These are phyloP conservation scores for Babesia ovis DNA, from an alignment of 169 alveolate genomes.

Conservation along the genomic window DNA sequence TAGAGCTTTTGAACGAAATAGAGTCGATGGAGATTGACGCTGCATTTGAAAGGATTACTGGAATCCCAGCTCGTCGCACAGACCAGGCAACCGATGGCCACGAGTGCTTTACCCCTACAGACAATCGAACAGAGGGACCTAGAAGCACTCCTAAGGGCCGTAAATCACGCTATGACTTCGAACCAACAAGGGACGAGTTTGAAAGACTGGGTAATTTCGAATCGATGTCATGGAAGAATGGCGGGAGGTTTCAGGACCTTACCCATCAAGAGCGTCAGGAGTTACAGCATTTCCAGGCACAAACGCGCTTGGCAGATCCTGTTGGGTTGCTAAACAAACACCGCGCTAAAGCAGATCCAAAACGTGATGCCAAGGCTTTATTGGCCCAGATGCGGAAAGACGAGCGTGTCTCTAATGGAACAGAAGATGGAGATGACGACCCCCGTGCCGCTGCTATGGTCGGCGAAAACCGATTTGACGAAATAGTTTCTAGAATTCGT, in stretches of 20 bases:
- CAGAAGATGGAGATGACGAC: slow-evolving; percentile 7
- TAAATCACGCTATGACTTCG: slow-evolving; percentile 41
- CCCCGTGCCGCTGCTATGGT: slow-evolving; percentile 24
- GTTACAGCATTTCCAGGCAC: slow-evolving; percentile 68
- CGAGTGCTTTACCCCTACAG: background rate
- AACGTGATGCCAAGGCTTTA: slow-evolving; percentile 70
- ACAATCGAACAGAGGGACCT: background rate
- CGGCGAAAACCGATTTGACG: slow-evolving; percentile 73
- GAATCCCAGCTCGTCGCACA: background rate
- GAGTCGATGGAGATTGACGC: slow-evolving; percentile 27
- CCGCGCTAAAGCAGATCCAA: slow-evolving; percentile 70
- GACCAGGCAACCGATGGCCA: background rate
- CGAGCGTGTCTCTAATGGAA: slow-evolving; percentile 19
- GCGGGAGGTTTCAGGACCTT: slow-evolving; percentile 63
- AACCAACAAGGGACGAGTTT: background rate
- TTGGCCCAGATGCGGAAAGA: slow-evolving; percentile 33
- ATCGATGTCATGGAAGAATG: slow-evolving; percentile 29
- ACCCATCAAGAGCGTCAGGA: slow-evolving; percentile 75
- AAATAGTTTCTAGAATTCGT: slow-evolving; percentile 76
- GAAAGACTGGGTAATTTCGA: slow-evolving; percentile 36
- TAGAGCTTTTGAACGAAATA: slow-evolving; percentile 27
- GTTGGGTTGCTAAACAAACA: slow-evolving; percentile 58
- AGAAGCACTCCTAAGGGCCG: background rate
- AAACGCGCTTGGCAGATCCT: slow-evolving; percentile 66
- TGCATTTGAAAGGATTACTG: slow-evolving; percentile 13